Conservation (phyloP, 805 yeast genomes). For the Debaryomyces castellii region DNA sequence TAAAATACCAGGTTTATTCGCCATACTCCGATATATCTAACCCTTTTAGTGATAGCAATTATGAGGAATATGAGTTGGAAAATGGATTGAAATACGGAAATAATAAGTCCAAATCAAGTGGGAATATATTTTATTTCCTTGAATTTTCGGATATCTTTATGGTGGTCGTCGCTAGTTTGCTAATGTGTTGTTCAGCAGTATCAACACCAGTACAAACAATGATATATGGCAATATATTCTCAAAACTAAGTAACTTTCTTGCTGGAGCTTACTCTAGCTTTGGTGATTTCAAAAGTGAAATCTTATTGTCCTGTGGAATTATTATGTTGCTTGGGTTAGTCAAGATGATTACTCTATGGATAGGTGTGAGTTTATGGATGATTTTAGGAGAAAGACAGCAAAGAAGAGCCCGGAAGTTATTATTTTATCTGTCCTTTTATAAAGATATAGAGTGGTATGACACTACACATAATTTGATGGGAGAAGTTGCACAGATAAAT, state of each 20-base stretch:
- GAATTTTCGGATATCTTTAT: conserved; percentile 12
- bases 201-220: conserved; percentile 63
- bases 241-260: conserved; percentile 23
- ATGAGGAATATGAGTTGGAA: background rate
- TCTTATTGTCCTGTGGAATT: conserved; percentile 26
- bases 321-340: conserved; percentile 34
- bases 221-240: conserved; percentile 64
- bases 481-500: conserved; percentile 63
- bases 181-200: conserved; percentile 53
- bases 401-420: conserved; percentile 46
- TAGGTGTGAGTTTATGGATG: conserved; percentile 62
- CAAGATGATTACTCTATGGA: conserved; percentile 43
- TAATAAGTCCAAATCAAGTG: background rate
- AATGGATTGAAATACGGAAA: background rate
- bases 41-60: conserved; percentile 3
- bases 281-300: conserved; percentile 21
- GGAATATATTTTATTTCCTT: conserved; percentile 15
- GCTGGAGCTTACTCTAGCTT: conserved; percentile 27
- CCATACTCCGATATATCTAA: conserved; percentile 2
- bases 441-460: conserved; percentile 66
- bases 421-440: conserved; percentile 46
- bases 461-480: conserved; percentile 50
- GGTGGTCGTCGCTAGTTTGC: conserved; percentile 22
- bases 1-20: background rate
- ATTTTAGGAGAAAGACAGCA: conserved; percentile 71